These are phyloP conservation scores for Periconia digitata DNA, from an alignment of 2,329 filamentous ascomycete species.

Conservation along the genomic window DNA sequence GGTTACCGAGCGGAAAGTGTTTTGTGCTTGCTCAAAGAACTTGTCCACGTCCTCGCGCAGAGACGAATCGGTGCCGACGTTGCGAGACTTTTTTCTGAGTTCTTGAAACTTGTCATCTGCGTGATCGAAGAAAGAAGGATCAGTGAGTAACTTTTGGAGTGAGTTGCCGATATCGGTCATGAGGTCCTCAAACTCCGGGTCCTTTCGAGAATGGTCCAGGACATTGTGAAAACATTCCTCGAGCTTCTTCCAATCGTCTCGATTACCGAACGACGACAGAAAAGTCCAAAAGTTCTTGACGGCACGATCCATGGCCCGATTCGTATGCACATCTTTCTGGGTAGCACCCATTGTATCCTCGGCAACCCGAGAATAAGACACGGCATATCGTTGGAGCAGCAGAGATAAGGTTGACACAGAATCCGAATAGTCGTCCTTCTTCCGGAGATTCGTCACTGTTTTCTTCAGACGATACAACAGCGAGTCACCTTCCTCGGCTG, in stretches of 20 bases:
- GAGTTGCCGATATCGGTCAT: conserved; percentile 72
- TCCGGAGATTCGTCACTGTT: conserved; percentile 71
- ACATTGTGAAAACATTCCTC: conserved; percentile 70
- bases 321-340: conserved; percentile 71
- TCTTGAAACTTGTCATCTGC: conserved; percentile 66
- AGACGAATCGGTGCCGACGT: conserved; percentile 65
- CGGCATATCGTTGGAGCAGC: conserved; percentile 76
- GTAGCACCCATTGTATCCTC: conserved; percentile 67
- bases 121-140: conserved; percentile 82
- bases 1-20: conserved; percentile 68
- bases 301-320: conserved; percentile 73
- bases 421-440: conserved; percentile 79
- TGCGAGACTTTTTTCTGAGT: conserved; percentile 58
- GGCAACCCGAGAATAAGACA: conserved; percentile 73
- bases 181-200: conserved; percentile 80
- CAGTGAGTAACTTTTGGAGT: conserved; percentile 78
- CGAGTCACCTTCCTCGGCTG: conserved; percentile 71
- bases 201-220: conserved; percentile 71
- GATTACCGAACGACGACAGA: conserved; percentile 76
- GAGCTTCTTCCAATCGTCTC: conserved; percentile 72
- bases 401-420: conserved; percentile 78
- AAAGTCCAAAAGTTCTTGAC: conserved; percentile 80
- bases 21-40: conserved; percentile 68
- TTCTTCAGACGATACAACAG: conserved; percentile 75
- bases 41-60: conserved; percentile 73